phyloP scores from a whole-genome alignment of 805 yeast species.

The Pichia paraexigua region DNA sequence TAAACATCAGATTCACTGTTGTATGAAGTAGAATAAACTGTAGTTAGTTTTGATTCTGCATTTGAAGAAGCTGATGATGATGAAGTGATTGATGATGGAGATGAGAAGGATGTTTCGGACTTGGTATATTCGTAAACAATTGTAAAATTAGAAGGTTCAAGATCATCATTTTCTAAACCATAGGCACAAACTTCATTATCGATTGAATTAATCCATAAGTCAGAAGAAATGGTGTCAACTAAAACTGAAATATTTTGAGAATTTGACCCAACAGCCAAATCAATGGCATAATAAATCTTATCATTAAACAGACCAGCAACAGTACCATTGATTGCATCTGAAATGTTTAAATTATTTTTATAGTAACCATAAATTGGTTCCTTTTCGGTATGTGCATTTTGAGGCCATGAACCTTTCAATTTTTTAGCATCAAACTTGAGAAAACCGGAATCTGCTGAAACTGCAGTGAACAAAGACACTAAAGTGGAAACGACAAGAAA shows the following conservation, averaged over 20 bases:
- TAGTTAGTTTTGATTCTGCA: not conserved
- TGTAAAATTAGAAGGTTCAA: conserved; percentile 2
- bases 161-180: not conserved
- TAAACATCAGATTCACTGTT: conserved; percentile 12
- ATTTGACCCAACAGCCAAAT: conserved; percentile 44
- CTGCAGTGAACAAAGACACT: not conserved
- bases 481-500: not conserved
- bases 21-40: not conserved
- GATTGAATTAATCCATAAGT: conserved; percentile 46
- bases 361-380: conserved; percentile 7
- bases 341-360: not conserved
- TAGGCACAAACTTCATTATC: conserved; percentile 5
- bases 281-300: conserved; percentile 34
- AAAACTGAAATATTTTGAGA: conserved; percentile 42
- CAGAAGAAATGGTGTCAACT: conserved; percentile 63
- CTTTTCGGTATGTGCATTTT: conserved; percentile 6
- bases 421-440: conserved; percentile 6
- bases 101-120: not conserved
- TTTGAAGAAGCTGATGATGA: not conserved
- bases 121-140: conserved; percentile 1
- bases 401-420: conserved; percentile 9
- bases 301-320: conserved; percentile 14
- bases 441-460: conserved; percentile 2
- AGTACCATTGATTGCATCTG: conserved; percentile 1
- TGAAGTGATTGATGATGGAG: not conserved